phyloP scores from a whole-genome alignment of 768 basidiomycete genomes.

The Galerina marginata region DNA sequence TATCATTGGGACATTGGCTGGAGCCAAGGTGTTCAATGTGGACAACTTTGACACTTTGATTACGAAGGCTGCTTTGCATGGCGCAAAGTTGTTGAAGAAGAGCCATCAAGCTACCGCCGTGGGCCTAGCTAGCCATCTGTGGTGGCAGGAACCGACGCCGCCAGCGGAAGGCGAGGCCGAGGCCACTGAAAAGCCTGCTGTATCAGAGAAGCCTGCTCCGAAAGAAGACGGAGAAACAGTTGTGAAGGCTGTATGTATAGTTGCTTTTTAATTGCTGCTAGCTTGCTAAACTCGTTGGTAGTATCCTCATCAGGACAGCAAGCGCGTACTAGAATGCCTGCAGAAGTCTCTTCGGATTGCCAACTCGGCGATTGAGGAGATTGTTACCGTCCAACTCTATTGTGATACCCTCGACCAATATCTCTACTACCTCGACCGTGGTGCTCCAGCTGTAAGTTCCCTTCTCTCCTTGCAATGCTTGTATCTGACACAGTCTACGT shows the following conservation, averaged over 20 bases:
- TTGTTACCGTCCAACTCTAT: constrained; percentile 95
- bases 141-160: constrained; percentile 87
- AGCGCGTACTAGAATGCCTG: constrained; percentile 95
- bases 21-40: constrained; percentile 86
- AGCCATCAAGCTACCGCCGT: constrained; percentile 97
- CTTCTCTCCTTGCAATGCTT: background rate
- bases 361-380: constrained; percentile 95
- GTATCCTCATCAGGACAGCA: constrained; percentile 93
- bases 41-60: constrained; percentile 98
- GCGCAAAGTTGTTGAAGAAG: constrained; percentile 96
- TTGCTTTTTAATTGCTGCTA: background rate
- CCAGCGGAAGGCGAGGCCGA: constrained; percentile 45
- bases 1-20: constrained; percentile 89
- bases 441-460: constrained; percentile 81
- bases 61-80: constrained; percentile 98
- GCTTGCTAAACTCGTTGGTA: constrained; percentile 30
- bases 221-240: constrained; percentile 44
- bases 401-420: constrained; percentile 97
- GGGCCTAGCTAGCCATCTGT: constrained; percentile 92
- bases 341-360: constrained; percentile 97
- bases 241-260: constrained; percentile 49
- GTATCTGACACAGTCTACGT: background rate
- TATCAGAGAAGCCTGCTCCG: constrained; percentile 43
- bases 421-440: constrained; percentile 93
- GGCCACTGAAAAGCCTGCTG: constrained; percentile 36